Evolutionary conservation across 2,329 filamentous ascomycete genomes (phyloP), one percentile per base, ranked within the genome.

Genomic region (Bipolaris gigantea): DNA sequence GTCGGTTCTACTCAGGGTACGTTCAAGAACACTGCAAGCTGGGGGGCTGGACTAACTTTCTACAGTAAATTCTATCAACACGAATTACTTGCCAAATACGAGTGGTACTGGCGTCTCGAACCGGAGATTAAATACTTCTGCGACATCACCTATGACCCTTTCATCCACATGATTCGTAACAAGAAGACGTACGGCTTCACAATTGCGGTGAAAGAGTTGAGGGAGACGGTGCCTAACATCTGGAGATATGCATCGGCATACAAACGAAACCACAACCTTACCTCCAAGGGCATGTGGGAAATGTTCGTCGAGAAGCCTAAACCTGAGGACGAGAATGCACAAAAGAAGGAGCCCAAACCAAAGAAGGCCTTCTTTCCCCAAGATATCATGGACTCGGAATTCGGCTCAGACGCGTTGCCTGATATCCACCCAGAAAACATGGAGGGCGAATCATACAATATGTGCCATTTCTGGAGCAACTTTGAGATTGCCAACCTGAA

Each of bases 381-480:
- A 64, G 90, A 96, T 69, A 88, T 95, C 39, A 77, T 94, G 19
- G 86, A 87, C 64, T 86, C 85, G 45, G 89, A 96, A 57, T 86
- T 90, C 21, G 86, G 85, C 34, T 82, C 83, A 50, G 86, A 87
- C 59, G 83, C 83, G 32, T 77, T 91, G n/a, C 86, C 88, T 27
- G 86, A 94, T 38, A 89, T 97, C 52, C 91, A 97, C 69, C 87
- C 89, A 0, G 92, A 97, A 70, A 85, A 87, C 38, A 99, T 99
- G 94, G 93, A 97, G 73, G 91, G 92, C 60, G 94, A 99, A 75
- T 90, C 87, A 67, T 99, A 99, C 82, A 99, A 99, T 79, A 99
- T 99, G 94, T 99, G 94, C 75, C 94, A 99, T 80, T 99, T 97
- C 81, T 99, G 94, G 94, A 96, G 92, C 75, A 99, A 99, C 75